Evolutionary conservation across 2,329 filamentous ascomycete genomes (phyloP).

Genomic region (Pseudocercospora macadamiae): DNA sequence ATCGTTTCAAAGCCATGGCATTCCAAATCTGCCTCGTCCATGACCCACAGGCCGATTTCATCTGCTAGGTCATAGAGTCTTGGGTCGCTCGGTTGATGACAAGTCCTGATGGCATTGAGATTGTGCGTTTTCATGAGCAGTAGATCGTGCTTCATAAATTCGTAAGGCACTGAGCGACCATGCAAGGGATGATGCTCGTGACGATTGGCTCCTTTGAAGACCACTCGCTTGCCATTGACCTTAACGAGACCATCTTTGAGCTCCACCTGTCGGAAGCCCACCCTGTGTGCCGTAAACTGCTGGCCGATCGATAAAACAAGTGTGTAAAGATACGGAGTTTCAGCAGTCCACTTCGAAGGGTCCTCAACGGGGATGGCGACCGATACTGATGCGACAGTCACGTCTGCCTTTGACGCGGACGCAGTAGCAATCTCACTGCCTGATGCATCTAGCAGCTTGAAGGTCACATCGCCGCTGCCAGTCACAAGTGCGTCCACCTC

Average conservation of each 20-base stretch:
- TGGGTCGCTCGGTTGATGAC: slow-evolving; percentile 69
- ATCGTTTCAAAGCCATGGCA: slow-evolving; percentile 50
- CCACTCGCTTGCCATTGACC: slow-evolving; percentile 65
- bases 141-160: slow-evolving; percentile 65
- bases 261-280: slow-evolving; percentile 68
- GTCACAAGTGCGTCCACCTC: slow-evolving; percentile 21
- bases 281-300: slow-evolving; percentile 54
- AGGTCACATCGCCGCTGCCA: slow-evolving; percentile 48
- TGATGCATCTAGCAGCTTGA: slow-evolving; percentile 42
- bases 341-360: slow-evolving; percentile 71
- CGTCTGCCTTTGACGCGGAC: slow-evolving; percentile 3
- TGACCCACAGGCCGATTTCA: slow-evolving; percentile 68
- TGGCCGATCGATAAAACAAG: slow-evolving; percentile 50
- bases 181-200: slow-evolving; percentile 70
- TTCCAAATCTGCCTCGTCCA: slow-evolving; percentile 59
- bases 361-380: slow-evolving; percentile 51
- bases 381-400: slow-evolving; percentile 29
- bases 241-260: slow-evolving; percentile 62
- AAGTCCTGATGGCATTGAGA: slow-evolving; percentile 70
- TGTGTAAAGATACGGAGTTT: slow-evolving; percentile 65
- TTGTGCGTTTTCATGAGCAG: slow-evolving; percentile 71
- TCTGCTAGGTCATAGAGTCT: slow-evolving; percentile 63
- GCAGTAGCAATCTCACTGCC: slow-evolving; percentile 40
- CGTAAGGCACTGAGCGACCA: slow-evolving; percentile 65
- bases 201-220: slow-evolving; percentile 67